Base-by-base conservation (phyloP, 2,329 filamentous ascomycete genomes). In the Colletotrichum ledebouriae region DNA sequence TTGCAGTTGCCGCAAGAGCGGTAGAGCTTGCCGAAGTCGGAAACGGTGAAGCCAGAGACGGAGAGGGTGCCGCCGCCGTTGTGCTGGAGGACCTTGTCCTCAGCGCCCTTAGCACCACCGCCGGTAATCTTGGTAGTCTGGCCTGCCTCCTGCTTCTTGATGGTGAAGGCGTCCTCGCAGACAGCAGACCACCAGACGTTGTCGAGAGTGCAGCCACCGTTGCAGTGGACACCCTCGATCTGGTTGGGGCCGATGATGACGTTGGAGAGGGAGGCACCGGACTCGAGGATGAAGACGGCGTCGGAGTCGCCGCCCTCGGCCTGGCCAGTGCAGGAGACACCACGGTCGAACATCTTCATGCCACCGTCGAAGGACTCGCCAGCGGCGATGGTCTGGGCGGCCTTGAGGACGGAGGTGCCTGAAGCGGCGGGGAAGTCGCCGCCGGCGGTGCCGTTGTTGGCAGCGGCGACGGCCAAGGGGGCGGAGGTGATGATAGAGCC, bases 161-260 rank as follows among this genome's bases (percentile, higher is more conserved):
- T 75, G 9, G 78, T 81, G 58, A 68, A 68, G 17, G 65, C 65
- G 17, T 68, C 80, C 69, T 81, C 79, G 69, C 79, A 81, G 22
- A 81, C 77, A 41, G 79, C 76, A 10, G 74, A 72, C 76, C 77
- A 79, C 79, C 78, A 79, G 65, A 81, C 79, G 58, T 78, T 78
- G 65, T 74, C 74, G 37, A 77, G 67, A 2, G 74, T 76, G 72
- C 84, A 85, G n/a, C 79, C 75, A 42, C 83, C 83, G 50, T 77
- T 71, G 73, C 82, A 84, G 76, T 84, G 81, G 2, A 84, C 75
- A 15, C 82, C 82, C 72, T 84, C 82, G 12, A 73, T 75, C 63
- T 84, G 81, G 72, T 83, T 75, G 20, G 76, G 73, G 20, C 82
- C 82, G 20, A 84, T 84, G 61, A 84, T 81, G 25, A 81, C 82